Evolutionary conservation across 441 rosid species (phyloP), one percentile per base, ranked within the genome.

Genomic region (Geranium incanum): DNA sequence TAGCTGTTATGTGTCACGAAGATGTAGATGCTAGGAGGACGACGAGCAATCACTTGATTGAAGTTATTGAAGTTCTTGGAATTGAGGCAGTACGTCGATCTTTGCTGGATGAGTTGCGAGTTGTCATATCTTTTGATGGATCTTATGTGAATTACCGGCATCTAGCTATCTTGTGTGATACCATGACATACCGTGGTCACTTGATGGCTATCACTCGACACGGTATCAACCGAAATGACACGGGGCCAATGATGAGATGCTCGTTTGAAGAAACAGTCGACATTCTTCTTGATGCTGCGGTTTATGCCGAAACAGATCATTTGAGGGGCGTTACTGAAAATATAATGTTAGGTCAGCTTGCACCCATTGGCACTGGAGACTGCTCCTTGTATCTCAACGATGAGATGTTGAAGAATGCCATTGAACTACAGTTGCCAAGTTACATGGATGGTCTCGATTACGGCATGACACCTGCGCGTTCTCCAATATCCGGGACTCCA

Each of bases 181-280:
- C 99, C 36, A 95, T 95, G 99, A 95, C 99, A 19, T 95, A 95
- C 76, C 97, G 99, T 2, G 98, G 99, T 69, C 97, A 92, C 80
- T 84, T 95, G 81, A 95, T 95, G 99, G 98, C 98, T 23, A 95
- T 95, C 78, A 95, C 99, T 52, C 97, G 98, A 68, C 98, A 92
- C 78, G 99, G 99, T 69, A 95, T 95, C 76, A 95, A 95, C 36
- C 82, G 99, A 63, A 95, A 95, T 70, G 97, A 95, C 74, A 95
- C 99, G 11, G 99, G 99, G 33, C 99, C 98, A 19, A 71, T 95
- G 87, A 95, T 95, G 98, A 92, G 99, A 71, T 95, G 99, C 78
- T 95, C 97, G 33, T 95, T 95, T 69, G 99, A 95, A 86, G 99
- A 95, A 84, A 95, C 99, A 1, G 99, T 95, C 21, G 98, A 92